A percentile compares a stretch with the other conserved stretches of the same genome.
phyloP scores from a whole-genome alignment of 2,329 filamentous ascomycete genomes.

The Aphanoascus verrucosus region DNA sequence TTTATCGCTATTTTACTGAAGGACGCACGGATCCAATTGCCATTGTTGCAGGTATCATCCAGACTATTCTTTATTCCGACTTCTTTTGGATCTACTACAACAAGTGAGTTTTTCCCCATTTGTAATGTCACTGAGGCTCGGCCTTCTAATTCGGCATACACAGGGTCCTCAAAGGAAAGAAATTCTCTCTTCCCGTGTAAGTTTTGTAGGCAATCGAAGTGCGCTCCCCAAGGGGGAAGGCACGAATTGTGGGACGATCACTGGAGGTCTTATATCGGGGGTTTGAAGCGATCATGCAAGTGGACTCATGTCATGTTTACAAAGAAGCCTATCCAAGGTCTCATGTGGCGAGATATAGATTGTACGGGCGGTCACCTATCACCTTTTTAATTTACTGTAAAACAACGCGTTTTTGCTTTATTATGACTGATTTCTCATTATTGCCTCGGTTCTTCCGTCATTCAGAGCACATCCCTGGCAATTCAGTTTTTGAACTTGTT shows the following conservation, averaged over 20 bases:
- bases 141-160: background rate
- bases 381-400: constrained; percentile 1
- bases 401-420: background rate
- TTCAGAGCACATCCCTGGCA: background rate
- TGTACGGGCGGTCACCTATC: constrained; percentile 4
- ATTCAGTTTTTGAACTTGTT: background rate
- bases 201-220: background rate
- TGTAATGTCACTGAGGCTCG: background rate
- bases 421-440: background rate
- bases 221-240: background rate
- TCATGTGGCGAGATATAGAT: background rate
- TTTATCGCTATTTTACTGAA: constrained; percentile 78
- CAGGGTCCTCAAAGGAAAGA: constrained; percentile 70
- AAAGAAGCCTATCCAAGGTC: background rate
- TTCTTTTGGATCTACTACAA: constrained; percentile 99
- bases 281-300: background rate
- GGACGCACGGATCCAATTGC: constrained; percentile 76
- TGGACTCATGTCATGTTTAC: background rate
- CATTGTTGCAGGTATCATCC: constrained; percentile 76
- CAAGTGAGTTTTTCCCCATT: constrained; percentile 48
- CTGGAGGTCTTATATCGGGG: background rate
- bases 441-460: background rate
- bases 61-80: constrained; percentile 93
- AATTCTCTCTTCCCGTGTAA: constrained; percentile 76
- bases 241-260: background rate